Base-by-base conservation (phyloP, 2,329 filamentous ascomycete genomes). In the Biscogniauxia marginata region DNA sequence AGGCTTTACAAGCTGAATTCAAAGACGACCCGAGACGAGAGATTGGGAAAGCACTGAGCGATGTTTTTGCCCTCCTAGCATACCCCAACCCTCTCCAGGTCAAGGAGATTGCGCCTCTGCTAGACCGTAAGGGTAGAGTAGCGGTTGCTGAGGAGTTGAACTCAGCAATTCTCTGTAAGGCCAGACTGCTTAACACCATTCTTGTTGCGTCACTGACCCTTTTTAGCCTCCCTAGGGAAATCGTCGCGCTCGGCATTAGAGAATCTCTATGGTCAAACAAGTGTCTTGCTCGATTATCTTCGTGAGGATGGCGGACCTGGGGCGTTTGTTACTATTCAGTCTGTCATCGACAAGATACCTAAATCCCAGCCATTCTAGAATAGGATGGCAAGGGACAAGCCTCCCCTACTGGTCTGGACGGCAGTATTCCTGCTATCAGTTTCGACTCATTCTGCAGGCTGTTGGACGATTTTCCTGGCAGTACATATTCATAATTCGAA, bases 121-220 rank as follows among this genome's bases (percentile, higher is more conserved):
- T 99, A 55, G 90, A 96, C 66, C 80, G 83, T 43, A 84, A 83
- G 52, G 91, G 90, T 1, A 80, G 95, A 46, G 84, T 87, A 18
- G 80, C 85, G 18, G 91, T 98, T 44, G 93, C 93, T 7, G 95
- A 99, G 75, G 93, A 96, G 72, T 79, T 99, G 55, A 98, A 98
- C 73, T 90, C 91, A 58, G 93, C 91, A 48, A 96, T 99, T 65
- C 74, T 99, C 58, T 86, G 92, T 96, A 77, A 77, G 86, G 80
- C 53, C 54, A 64, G 58, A 16, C 11, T 44, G 7, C 4, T 4
- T n/a, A 7, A 20, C 9, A 16, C n/a, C 16, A 18, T 24, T 11
- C 18, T 8, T 18, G 7, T 45, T 39, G 6, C 7, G 7, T 18
- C 11, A 43, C 61, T 67, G 53, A 65, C 56, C 5, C 5, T 46